phyloP scores from a whole-genome alignment of 257 asterid genomes.

The Sherardia arvensis region DNA sequence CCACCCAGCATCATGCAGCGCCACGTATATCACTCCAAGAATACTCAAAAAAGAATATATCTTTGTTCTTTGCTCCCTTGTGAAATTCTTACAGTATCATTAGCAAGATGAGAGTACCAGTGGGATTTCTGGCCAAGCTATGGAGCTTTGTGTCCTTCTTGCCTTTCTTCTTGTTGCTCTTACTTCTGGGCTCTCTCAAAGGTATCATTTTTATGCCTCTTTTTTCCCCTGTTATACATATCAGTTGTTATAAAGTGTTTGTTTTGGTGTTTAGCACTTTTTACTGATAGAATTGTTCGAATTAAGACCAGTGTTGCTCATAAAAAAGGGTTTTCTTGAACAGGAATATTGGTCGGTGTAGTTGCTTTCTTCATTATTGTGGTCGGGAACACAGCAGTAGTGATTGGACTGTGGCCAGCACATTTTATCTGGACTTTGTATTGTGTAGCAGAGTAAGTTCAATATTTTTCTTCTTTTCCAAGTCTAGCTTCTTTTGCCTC shows the following conservation, averaged over 20 bases:
- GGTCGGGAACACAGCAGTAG: conserved; percentile 71
- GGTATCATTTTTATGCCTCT: conserved; percentile 23
- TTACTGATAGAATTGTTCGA: not conserved
- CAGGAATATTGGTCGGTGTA: conserved; percentile 63
- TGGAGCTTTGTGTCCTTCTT: conserved; percentile 77
- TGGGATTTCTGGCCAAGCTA: conserved; percentile 52
- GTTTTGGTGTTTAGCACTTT: too few species aligned
- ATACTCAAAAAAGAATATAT: not conserved
- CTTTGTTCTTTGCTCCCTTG: not conserved
- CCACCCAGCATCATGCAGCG: not conserved
- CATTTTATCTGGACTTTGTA: conserved; percentile 79
- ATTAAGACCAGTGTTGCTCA: not conserved
- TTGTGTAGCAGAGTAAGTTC: conserved; percentile 57
- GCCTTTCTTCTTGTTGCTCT: conserved; percentile 73
- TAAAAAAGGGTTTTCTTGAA: conserved; percentile 17
- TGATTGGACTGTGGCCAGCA: conserved; percentile 78
- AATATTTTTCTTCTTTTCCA: not conserved
- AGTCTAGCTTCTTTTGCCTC: not conserved
- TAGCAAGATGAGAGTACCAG: conserved; percentile 63
- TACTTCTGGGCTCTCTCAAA: conserved; percentile 62
- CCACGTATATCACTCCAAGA: conserved; percentile 13
- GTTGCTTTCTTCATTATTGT: conserved; percentile 28
- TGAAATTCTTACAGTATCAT: not conserved
- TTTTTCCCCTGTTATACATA: too few species aligned
- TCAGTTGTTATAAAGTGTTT: not conserved